Evolutionary conservation across 495 filamentous ascomycete genomes (phyloP), one percentile per base, ranked within the genome.

Genomic region (Rhypophila decipiens): DNA sequence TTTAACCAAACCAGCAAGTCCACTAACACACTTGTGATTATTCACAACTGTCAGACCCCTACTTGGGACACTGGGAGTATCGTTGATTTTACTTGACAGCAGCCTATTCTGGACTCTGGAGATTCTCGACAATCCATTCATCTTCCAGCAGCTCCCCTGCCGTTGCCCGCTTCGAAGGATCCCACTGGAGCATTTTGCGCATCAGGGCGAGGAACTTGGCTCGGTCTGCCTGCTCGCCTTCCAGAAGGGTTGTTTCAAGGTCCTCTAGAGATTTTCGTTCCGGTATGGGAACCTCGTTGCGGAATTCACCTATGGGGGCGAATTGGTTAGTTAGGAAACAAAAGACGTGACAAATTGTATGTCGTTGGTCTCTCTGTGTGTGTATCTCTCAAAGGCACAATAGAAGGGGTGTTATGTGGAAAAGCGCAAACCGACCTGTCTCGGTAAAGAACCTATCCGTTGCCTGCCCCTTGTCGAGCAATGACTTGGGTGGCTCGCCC

Each of bases 151-250:
- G 47, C 40, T 72, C 60, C 42, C 60, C 66, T 4, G 75, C 75
- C 2, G 67, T 70, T 47, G 60, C 65, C 7, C 75, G 60, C 24
- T 73, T 53, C 44, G 67, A 60, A 17, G 74, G 75, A 11, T 56
- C 51, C 75, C 74, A 78, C 45, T 70, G 68, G 44, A 80, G 52
- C 73, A 78, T 77, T 36, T 46, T 56, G 29, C 56, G 43, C 50
- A 76, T 67, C 40, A 77, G 64, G 3, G 29, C 17, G 18, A 79
- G 20, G 50, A 77, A 77, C 45, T 56, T 52, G 15, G 64, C 60
- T 33, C 71, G 68, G 20, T 70, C 58, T n/a, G n/a, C n/a, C n/a
- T n/a, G n/a, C 44, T 56, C 39, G 27, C 66, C 68, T 12, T 24
- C 23, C 8, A 63, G 39, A 1, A 74, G 57, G 24, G 43, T 57